phyloP scores from a whole-genome alignment of 306 rosid species.

The Quillaja saponaria region DNA sequence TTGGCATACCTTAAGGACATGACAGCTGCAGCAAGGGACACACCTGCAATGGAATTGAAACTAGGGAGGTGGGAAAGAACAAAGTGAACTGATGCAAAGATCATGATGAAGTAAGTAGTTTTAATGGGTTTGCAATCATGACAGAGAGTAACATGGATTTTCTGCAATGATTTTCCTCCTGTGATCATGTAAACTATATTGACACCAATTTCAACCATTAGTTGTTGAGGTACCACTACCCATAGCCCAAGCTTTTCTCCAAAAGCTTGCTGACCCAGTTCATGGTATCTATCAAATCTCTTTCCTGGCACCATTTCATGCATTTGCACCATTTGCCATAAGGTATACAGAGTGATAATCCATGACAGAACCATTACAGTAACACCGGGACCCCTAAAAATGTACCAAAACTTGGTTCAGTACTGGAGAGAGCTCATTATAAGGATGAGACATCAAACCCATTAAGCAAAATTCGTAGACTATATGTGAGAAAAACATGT shows the following conservation, averaged over 20 bases:
- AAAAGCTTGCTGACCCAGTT: conserved; percentile 43
- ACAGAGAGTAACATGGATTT: conserved; percentile 30
- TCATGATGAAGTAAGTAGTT: conserved; percentile 47
- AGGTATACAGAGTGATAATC: conserved; percentile 46
- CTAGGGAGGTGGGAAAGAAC: conserved; percentile 45
- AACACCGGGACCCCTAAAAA: conserved; percentile 45
- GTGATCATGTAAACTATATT: conserved; percentile 48
- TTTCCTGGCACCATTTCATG: conserved; percentile 45
- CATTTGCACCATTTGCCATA: conserved; percentile 52
- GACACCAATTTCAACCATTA: conserved; percentile 35
- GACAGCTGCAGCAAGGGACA: conserved; percentile 45
- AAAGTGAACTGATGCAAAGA: conserved; percentile 42
- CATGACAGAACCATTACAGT: conserved; percentile 39
- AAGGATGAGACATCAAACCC: background rate
- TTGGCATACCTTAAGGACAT: conserved; percentile 42
- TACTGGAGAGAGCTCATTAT: background rate
- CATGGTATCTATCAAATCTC: conserved; percentile 53
- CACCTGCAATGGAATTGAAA: conserved; percentile 42
- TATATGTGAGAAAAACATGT: no score
- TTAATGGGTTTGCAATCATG: conserved; percentile 35
- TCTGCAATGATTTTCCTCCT: conserved; percentile 44
- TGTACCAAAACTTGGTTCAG: background rate
- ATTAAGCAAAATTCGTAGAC: no score
- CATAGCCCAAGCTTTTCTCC: conserved; percentile 43
- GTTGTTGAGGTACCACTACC: conserved; percentile 50